phyloP scores from a whole-genome alignment of 441 rosid species.

The Populus hybrid region DNA sequence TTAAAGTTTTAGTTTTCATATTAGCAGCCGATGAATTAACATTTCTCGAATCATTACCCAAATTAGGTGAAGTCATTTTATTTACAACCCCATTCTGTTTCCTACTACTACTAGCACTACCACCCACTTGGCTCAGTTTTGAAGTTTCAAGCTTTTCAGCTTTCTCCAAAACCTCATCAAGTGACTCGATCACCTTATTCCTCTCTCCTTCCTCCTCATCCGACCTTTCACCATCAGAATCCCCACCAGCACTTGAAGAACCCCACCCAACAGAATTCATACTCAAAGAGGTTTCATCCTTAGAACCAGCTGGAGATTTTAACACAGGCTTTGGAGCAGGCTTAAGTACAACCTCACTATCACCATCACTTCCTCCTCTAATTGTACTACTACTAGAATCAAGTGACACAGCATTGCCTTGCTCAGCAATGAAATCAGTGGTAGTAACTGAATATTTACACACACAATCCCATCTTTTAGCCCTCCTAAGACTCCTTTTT shows the following conservation, averaged over 20 bases:
- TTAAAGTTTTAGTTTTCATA: constrained; percentile 57
- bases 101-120: constrained; percentile 15
- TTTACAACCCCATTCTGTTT: constrained; percentile 34
- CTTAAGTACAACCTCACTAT: constrained; percentile 56
- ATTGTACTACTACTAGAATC: constrained; percentile 47
- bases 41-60: constrained; percentile 27
- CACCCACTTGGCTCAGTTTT: constrained; percentile 23
- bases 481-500: constrained; percentile 38
- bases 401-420: constrained; percentile 49
- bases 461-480: constrained; percentile 52
- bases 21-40: constrained; percentile 29
- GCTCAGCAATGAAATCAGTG: constrained; percentile 70
- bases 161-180: constrained; percentile 85
- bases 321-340: constrained; percentile 78
- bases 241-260: constrained; percentile 31
- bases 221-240: constrained; percentile 20
- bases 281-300: constrained; percentile 30
- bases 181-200: constrained; percentile 74
- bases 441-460: constrained; percentile 81
- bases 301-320: constrained; percentile 40
- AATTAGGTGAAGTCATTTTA: constrained; percentile 33
- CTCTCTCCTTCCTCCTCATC: constrained; percentile 51
- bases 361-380: constrained; percentile 36
- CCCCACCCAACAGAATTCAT: constrained; percentile 29
- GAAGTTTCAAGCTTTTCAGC: constrained; percentile 76